Conservation (phyloP, 75 land plant species). For the Isoetes taiwanensis region DNA sequence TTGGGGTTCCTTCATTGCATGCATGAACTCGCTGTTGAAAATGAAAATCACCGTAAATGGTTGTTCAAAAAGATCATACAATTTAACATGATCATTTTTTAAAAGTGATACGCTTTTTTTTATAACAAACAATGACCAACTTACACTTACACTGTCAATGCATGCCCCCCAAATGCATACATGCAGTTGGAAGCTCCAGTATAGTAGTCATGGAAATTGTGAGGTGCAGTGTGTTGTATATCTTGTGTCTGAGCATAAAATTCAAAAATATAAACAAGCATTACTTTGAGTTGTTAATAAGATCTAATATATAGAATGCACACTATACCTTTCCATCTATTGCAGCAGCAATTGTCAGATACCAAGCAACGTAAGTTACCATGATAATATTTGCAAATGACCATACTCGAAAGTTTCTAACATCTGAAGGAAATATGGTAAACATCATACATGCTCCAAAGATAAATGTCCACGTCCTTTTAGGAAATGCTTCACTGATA, state of each 20-base stretch:
- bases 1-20: constrained; percentile 34
- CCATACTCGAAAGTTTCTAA: constrained; percentile 17
- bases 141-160: constrained; percentile 15
- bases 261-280: too few relatives aligned
- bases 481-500: constrained; percentile 34
- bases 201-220: constrained; percentile 17
- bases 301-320: too few relatives aligned
- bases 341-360: constrained; percentile 19
- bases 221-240: constrained; percentile 18
- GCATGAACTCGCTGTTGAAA: constrained; percentile 27
- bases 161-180: constrained; percentile 25
- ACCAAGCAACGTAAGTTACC: constrained; percentile 13
- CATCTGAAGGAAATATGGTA: constrained; percentile 8
- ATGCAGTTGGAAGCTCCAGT: constrained; percentile 29
- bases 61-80: too few relatives aligned
- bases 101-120: background rate
- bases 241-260: constrained; percentile 5
- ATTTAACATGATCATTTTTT: too few relatives aligned
- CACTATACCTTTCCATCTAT: constrained; percentile 21
- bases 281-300: too few relatives aligned
- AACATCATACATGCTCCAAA: constrained; percentile 33
- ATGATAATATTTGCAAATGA: constrained; percentile 18
- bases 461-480: constrained; percentile 41
- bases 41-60: background rate
- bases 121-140: background rate